Evolutionary conservation across 495 filamentous ascomycete species (phyloP).

Genomic region (Penicillium riverlandense): DNA sequence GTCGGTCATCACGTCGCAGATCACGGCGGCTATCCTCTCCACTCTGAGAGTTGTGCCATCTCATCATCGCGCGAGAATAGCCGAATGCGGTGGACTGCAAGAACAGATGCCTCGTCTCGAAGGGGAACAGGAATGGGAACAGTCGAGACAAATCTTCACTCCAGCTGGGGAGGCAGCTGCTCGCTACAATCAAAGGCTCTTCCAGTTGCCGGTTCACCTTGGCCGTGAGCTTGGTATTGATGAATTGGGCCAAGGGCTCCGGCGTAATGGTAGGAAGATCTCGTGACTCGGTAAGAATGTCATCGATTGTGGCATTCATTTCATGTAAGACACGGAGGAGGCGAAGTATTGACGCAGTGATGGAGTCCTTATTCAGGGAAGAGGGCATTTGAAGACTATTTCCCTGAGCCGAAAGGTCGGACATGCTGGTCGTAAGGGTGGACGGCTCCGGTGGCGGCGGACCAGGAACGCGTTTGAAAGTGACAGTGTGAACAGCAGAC

Average conservation of each 20-base stretch:
- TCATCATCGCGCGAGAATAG: slow-evolving; percentile 93
- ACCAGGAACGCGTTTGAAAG: slow-evolving; percentile 78
- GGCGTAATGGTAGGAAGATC: slow-evolving; percentile 59
- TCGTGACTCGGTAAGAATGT: slow-evolving; percentile 87
- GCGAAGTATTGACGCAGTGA: slow-evolving; percentile 79
- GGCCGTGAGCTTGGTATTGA: slow-evolving; percentile 98
- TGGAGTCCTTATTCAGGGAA: slow-evolving; percentile 78
- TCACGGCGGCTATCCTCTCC: slow-evolving; percentile 73
- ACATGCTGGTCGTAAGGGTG: slow-evolving; percentile 49
- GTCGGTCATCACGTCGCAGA: slow-evolving; percentile 77
- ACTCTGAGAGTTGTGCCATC: slow-evolving; percentile 90
- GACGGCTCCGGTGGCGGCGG: slow-evolving; percentile 78
- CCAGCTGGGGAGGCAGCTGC: slow-evolving; percentile 93
- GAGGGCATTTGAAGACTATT: slow-evolving; percentile 55
- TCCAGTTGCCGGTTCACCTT: slow-evolving; percentile 97
- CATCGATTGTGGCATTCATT: slow-evolving; percentile 90
- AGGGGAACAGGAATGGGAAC: slow-evolving; percentile 98
- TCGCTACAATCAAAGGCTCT: slow-evolving; percentile 97
- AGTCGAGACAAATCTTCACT: slow-evolving; percentile 93
- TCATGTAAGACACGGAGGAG: slow-evolving; percentile 88
- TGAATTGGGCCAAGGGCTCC: slow-evolving; percentile 92
- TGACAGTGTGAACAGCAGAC: slow-evolving; percentile 85
- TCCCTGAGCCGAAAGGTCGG: slow-evolving; percentile 37
- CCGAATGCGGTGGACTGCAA: slow-evolving; percentile 97
- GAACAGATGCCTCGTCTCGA: slow-evolving; percentile 96